Evolutionary conservation across 1,139 yeast genomes (phyloP), one percentile per base, ranked within the genome.

Genomic region (Geotrichum phurueaensis): DNA sequence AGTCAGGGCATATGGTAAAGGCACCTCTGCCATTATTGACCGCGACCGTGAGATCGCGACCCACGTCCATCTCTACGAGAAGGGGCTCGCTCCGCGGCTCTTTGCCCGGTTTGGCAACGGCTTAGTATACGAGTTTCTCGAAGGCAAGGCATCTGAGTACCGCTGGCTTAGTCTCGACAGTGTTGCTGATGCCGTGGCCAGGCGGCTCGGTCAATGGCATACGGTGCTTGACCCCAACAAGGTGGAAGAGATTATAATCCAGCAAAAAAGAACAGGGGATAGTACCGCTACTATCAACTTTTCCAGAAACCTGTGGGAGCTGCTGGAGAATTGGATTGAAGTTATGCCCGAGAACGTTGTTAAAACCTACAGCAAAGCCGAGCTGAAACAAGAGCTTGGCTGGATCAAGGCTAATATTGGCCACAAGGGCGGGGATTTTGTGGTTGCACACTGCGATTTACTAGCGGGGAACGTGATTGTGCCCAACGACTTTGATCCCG

Each of bases 191-290:
- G 77, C 83, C 36, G 84, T 88, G 49, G 87, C 94, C 0, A 83
- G 82, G 60, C 83, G 84, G 63, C 77, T 88, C 61, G 94, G 91
- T 0, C 83, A 84, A 64, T 86, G 92, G 90, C 96, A 88, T 71
- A 73, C 76, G 9, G 71, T 73, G 49, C 77, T 73, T 5, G 67
- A 79, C 63, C 74, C 79, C 25, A 73, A 75, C 53, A 75, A 75
- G 18, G 83, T 86, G 48, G 82, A 83, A 60, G 54, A 58, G 27
- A n/a, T 51, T 2, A 25, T 29, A 13, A 45, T 31, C n/a, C 60
- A 61, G 48, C 66, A 66, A 15, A 53, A 23, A 18, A 54, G 56
- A 9, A 60, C 56, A 23, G 60, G 52, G 3, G 65, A 64, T 20
- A 22, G 36, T 6, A 20, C 12, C 18, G n/a, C 23, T 9, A 29